phyloP scores from a whole-genome alignment of 306 rosid genomes.

The Dalbergia cultrata region DNA sequence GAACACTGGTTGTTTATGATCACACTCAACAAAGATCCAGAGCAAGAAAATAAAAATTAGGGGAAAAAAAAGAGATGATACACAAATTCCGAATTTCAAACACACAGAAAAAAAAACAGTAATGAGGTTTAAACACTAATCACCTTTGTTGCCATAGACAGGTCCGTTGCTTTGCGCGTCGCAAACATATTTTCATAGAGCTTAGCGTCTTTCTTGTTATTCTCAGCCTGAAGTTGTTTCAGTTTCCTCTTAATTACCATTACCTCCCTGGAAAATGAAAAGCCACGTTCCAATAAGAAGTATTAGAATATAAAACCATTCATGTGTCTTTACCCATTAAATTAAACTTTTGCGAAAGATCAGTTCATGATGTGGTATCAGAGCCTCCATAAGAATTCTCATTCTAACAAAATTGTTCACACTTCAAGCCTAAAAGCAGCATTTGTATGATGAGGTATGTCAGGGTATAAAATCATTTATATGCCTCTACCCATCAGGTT shows the following conservation, averaged over 20 bases:
- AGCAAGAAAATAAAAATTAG: constrained; percentile 16
- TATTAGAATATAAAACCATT: neutral
- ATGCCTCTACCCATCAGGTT: too few relatives aligned
- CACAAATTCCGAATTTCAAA: neutral
- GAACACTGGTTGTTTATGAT: neutral
- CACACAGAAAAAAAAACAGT: constrained; percentile 18
- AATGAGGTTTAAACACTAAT: constrained; percentile 10
- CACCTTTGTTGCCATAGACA: constrained; percentile 56
- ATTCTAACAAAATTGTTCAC: too few relatives aligned
- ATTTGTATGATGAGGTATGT: too few relatives aligned
- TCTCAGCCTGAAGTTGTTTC: constrained; percentile 70
- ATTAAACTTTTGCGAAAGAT: too few relatives aligned
- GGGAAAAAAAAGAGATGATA: neutral
- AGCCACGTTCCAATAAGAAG: constrained; percentile 14
- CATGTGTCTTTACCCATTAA: too few relatives aligned
- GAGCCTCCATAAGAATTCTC: too few relatives aligned
- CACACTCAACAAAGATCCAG: constrained; percentile 24
- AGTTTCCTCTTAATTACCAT: constrained; percentile 62
- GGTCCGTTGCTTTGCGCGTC: constrained; percentile 43
- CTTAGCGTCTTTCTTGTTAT: constrained; percentile 70
- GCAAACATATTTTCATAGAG: constrained; percentile 68
- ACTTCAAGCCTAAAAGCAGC: too few relatives aligned
- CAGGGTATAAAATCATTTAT: too few relatives aligned
- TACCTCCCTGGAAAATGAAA: constrained; percentile 63
- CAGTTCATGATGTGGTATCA: too few relatives aligned